These are phyloP conservation scores for Graphiopsis chlorocephala DNA, from an alignment of 2,329 filamentous ascomycete genomes.

Conservation along the genomic window DNA sequence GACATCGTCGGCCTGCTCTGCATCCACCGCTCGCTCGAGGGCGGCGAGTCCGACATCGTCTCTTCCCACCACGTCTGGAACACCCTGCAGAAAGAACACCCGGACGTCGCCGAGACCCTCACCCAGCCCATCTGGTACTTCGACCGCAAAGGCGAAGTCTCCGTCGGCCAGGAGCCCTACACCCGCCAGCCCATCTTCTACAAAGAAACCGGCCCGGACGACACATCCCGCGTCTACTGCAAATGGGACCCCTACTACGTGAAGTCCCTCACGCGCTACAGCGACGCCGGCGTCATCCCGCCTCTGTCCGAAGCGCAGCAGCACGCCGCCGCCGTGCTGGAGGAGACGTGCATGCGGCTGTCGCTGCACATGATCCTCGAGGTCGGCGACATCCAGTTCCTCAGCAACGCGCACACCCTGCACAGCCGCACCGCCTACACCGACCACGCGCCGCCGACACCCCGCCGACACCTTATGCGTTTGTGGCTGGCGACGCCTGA, in stretches of 20 bases:
- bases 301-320: conserved; percentile 66
- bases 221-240: conserved; percentile 61
- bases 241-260: conserved; percentile 94
- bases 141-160: conserved; percentile 83
- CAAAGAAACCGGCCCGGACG: conserved; percentile 65
- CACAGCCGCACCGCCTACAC: conserved; percentile 80
- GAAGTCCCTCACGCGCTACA: conserved; percentile 71
- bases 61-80: conserved; percentile 82
- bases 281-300: conserved; percentile 69
- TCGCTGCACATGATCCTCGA: conserved; percentile 83
- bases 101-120: conserved; percentile 73
- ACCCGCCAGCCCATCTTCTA: conserved; percentile 59
- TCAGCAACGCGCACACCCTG: conserved; percentile 75
- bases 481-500: conserved; percentile 83
- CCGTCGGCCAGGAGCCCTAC: conserved; percentile 62
- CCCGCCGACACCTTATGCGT: conserved; percentile 74
- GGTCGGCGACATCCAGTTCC: conserved; percentile 83
- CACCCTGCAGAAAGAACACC: conserved; percentile 67
- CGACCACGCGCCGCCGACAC: conserved; percentile 65
- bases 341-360: conserved; percentile 70
- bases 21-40: conserved; percentile 72
- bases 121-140: conserved; percentile 86
- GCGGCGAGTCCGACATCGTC: conserved; percentile 80
- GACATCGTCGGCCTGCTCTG: conserved; percentile 84
- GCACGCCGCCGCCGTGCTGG: conserved; percentile 66